phyloP scores from a whole-genome alignment of 768 basidiomycete species.

The Mycena alexandri region DNA sequence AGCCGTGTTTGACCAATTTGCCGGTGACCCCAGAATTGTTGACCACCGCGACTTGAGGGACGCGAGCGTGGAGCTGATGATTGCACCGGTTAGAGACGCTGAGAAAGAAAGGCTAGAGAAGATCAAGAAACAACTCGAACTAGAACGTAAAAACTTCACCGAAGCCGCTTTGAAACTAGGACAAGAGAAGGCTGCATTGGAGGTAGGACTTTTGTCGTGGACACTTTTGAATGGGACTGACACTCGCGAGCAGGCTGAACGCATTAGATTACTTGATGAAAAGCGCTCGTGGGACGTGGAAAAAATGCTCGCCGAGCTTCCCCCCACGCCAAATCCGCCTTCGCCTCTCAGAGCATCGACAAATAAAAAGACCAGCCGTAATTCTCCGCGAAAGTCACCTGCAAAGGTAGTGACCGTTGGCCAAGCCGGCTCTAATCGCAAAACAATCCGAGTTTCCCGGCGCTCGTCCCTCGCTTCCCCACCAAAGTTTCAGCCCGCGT shows the following conservation, averaged over 20 bases:
- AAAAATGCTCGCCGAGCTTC: conserved; percentile 69
- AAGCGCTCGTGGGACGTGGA: conserved; percentile 81
- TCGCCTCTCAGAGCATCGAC: conserved; percentile 40
- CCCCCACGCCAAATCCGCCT: conserved; percentile 56
- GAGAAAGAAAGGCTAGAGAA: conserved; percentile 67
- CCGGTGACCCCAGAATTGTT: conserved; percentile 56
- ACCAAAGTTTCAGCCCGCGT: conserved; percentile 53
- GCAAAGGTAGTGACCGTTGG: conserved; percentile 59
- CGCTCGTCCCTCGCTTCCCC: conserved; percentile 57
- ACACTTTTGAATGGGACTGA: conserved; percentile 24
- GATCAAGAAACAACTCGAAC: conserved; percentile 69
- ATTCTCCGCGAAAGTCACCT: conserved; percentile 60
- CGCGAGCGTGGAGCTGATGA: conserved; percentile 66
- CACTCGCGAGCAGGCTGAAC: conserved; percentile 64
- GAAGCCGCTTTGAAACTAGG: conserved; percentile 74
- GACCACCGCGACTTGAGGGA: conserved; percentile 53
- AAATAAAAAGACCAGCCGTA: conserved; percentile 51
- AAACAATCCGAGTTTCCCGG: conserved; percentile 59
- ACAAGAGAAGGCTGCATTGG: conserved; percentile 72
- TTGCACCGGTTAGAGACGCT: conserved; percentile 64
- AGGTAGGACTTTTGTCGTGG: conserved; percentile 57
- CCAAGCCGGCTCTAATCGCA: conserved; percentile 59
- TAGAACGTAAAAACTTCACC: conserved; percentile 73
- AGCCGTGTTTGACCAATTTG: conserved; percentile 68
- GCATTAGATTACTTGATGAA: conserved; percentile 72